Conservation (phyloP, 495 filamentous ascomycete species). For the Clohesyomyces aquaticus region DNA sequence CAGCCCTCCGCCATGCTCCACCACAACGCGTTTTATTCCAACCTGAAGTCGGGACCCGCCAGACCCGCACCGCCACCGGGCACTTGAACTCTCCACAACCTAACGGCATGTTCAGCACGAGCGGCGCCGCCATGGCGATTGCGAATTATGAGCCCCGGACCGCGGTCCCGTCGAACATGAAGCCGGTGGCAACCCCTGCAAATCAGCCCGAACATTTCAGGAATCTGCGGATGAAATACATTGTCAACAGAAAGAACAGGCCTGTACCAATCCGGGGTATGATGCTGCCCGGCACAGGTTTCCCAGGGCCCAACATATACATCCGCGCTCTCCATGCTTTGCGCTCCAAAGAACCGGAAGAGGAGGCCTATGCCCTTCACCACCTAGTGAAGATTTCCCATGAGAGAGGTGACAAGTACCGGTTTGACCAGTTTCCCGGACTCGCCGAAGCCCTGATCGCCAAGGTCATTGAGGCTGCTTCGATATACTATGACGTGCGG, state of each 20-base stretch:
- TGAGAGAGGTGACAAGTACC: constrained; percentile 92
- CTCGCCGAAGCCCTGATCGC: constrained; percentile 87
- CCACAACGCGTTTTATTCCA: constrained; percentile 81
- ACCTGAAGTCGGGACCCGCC: constrained; percentile 67
- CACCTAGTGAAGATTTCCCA: constrained; percentile 95
- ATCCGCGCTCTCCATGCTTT: constrained; percentile 77
- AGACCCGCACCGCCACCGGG: constrained; percentile 60
- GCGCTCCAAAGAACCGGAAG: constrained; percentile 74
- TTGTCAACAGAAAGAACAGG: constrained; percentile 33
- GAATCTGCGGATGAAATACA: constrained; percentile 50
- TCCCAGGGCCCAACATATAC: constrained; percentile 83
- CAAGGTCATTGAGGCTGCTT: constrained; percentile 73
- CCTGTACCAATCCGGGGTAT: constrained; percentile 48
- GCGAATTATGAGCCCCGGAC: constrained; percentile 63
- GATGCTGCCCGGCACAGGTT: constrained; percentile 61
- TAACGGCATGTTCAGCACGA: constrained; percentile 43
- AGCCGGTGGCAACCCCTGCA: constrained; percentile 69
- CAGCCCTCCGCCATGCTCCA: constrained; percentile 73
- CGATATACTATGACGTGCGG: constrained; percentile 76
- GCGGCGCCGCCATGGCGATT: constrained; percentile 56
- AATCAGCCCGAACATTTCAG: constrained; percentile 68
- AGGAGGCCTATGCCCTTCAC: constrained; percentile 86
- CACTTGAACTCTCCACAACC: constrained; percentile 53
- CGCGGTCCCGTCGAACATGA: constrained; percentile 61
- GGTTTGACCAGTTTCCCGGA: constrained; percentile 87